Base-by-base conservation (phyloP, 2,329 filamentous ascomycete species). In the Lachnellula subtilissima region DNA sequence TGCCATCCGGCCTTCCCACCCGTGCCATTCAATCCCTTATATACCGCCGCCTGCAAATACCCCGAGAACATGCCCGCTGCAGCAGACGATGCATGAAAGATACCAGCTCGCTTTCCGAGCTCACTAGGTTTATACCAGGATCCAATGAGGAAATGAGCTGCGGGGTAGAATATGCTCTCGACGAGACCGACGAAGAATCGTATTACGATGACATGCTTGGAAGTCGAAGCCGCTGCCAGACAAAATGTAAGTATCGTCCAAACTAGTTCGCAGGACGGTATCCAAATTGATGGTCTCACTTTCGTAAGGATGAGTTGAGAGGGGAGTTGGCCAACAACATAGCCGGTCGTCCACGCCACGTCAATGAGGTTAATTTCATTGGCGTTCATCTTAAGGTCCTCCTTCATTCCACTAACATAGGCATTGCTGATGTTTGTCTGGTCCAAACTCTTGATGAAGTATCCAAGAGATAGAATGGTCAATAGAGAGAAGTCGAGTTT, bases 271-370 rank as follows among this genome's bases (percentile, higher is more conserved):
- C 73, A 73, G 4, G 70, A 66, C 0, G 75, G 75, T 2, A 78
- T 72, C 72, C 72, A 76, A 50, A 75, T 67, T 4, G 72, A 74
- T 0, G 75, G 75, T 2, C 74, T 70, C 7, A 77, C 66, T 58
- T 69, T 71, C 1, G 71, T 75, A 60, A 73, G 69, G 55, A 74
- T 69, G 39, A 76, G 55, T 39, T 73, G 74, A 5, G 69, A 71
- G 2, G 73, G 71, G 42, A 71, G 67, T 39, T 75, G 69, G 0
- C 73, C 71, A 68, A 86, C 72, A 0, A 82, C 78, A 60, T 86
- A 86, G 8, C 83, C 83, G 0, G 81, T 75, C n/a, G 69, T 74
- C 65, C 74, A 76, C 54, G 70, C 72, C 4, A 73, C 67, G 42
- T 74, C 75, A 50, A 76, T 71, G 36, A 73, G 70, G 56, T 62